Conservation (phyloP, 176 grass and related monocot genomes). For the Ampelocalamus luodianensis region DNA sequence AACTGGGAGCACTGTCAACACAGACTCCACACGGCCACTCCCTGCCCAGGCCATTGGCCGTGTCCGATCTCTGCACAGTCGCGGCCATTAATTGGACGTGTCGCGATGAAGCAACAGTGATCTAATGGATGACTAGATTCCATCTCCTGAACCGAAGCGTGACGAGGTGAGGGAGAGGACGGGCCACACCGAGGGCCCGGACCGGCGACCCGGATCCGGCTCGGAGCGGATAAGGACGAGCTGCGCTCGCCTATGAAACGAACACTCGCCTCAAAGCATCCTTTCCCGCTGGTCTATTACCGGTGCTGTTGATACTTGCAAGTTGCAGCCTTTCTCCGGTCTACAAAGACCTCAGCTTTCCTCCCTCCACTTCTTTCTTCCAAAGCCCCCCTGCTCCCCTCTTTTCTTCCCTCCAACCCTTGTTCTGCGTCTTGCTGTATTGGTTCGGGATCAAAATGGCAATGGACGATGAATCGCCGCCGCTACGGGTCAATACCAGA, state of each 20-base stretch:
- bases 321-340: conserved; percentile 21
- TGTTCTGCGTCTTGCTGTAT: neutral
- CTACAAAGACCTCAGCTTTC: conserved; percentile 59
- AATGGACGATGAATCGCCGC: conserved; percentile 68
- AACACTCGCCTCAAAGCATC: conserved; percentile 35
- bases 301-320: conserved; percentile 42
- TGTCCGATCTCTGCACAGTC: neutral
- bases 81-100: neutral
- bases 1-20: neutral
- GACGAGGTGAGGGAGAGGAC: neutral
- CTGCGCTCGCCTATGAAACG: neutral
- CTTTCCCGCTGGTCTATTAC: conserved; percentile 15
- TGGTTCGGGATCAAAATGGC: conserved; percentile 47
- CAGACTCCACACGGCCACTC: conserved; percentile 19
- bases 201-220: conserved; percentile 20
- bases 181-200: neutral
- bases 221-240: conserved; percentile 56
- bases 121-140: conserved; percentile 5
- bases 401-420: neutral
- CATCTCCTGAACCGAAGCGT: conserved; percentile 19
- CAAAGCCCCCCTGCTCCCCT: neutral
- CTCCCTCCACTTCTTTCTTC: conserved; percentile 30
- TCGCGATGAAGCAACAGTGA: conserved; percentile 8
- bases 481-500: conserved; percentile 61
- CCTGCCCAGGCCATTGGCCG: neutral